Evolutionary conservation across 73 alveolate genomes (phyloP).

Genomic region (Symbiodinium pilosum): DNA sequence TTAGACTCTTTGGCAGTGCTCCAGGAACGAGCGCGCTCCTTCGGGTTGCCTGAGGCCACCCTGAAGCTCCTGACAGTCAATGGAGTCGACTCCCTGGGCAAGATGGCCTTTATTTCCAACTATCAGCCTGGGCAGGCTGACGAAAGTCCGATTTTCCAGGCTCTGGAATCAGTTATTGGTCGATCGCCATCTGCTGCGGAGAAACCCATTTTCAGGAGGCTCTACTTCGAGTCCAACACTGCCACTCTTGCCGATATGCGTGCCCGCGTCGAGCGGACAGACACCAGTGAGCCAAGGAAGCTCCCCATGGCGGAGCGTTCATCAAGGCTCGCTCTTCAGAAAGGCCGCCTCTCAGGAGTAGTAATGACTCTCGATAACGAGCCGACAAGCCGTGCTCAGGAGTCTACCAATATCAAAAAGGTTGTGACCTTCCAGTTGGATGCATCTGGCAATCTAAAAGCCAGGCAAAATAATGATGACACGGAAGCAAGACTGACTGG

Average conservation of each 20-base stretch:
- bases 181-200: background rate
- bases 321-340: background rate
- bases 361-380: background rate
- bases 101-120: background rate
- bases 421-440: background rate
- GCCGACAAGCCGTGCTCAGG: background rate
- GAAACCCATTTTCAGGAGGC: background rate
- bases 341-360: background rate
- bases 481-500: background rate
- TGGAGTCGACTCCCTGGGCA: background rate
- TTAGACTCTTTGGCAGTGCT: background rate
- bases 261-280: background rate
- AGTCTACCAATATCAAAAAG: background rate
- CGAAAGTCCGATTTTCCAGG: background rate
- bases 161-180: background rate
- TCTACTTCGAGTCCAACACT: background rate
- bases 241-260: background rate
- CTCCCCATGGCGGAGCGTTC: conserved; percentile 36
- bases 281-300: background rate
- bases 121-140: background rate
- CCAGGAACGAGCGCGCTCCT: background rate
- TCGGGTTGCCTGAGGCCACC: background rate
- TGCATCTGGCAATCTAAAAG: too few relatives aligned
- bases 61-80: background rate
- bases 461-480: too few relatives aligned